Evolutionary conservation across 2,329 filamentous ascomycete genomes (phyloP), one percentile per base, ranked within the genome.

Genomic region (Aspergillus flavus): DNA sequence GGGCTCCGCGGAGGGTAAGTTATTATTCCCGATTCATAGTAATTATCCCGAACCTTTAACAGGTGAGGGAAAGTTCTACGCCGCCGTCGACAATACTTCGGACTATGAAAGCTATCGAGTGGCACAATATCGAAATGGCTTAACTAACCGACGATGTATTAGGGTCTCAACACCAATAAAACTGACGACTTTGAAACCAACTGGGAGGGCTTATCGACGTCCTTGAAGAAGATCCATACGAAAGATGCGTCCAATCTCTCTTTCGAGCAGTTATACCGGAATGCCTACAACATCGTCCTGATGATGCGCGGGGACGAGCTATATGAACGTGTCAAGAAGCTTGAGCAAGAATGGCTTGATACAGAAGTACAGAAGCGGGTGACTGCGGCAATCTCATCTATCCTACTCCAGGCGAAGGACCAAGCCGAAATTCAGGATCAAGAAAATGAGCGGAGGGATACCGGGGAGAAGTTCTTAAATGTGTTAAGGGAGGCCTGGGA

Each of bases 221-320:
- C 94, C 4, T 86, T 99, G 58, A 84, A 83, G 61, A 92, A 97
- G 74, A 98, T 99, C 57, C 94, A 98, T 80, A 91, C 89, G 62
- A 94, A 96, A 76, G 95, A 96, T 76, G 93, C 93, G 64, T 96
- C 93, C 11, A 85, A 86, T 19, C 86, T 99, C 2, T 97, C 94
- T 1, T 99, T 97, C 81, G 95, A 99, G 78, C 91, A 96, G 73
- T 86, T 99, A 0, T 99, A 99, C 80, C 91, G 95, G 62, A 91
- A 91, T 60, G 92, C 93, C 6, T 99, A 99, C 80, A 94, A 95
- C 76, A 92, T 98, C 23, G 94, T 98, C 1, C 81, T 97, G 41
- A 91, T 91, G 78, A 96, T 94, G 80, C 90, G 93, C 69, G 94
- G 94, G 30, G 87, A 91, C 39, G 83, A 89, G 12, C 84, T 99